A percentile compares a stretch with the other conserved stretches of the same genome.
These are phyloP conservation scores for Suillus fuscotomentosus DNA, from an alignment of 768 basidiomycete species.

Conservation along the genomic window DNA sequence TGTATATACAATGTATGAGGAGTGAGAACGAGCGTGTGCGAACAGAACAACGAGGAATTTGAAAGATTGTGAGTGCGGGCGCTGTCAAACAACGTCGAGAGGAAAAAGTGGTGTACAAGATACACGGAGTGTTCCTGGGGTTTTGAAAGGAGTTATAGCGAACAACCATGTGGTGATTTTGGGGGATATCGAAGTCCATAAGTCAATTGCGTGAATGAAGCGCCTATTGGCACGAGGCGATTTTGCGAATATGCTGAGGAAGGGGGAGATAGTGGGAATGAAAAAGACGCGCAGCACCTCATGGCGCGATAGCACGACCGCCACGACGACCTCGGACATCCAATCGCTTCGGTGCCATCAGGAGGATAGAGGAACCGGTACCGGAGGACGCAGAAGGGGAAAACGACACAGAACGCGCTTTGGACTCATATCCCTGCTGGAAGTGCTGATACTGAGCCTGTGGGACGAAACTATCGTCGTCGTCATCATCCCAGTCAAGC, in stretches of 20 bases:
- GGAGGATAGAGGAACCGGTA: conserved; percentile 27
- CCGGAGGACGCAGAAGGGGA: conserved; percentile 24
- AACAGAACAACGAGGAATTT: conserved; percentile 5
- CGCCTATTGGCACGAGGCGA: conserved; percentile 7
- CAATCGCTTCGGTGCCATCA: conserved; percentile 27
- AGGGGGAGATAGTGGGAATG: neutral
- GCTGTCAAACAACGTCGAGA: conserved; percentile 18
- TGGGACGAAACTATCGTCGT: conserved; percentile 19
- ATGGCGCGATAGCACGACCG: conserved; percentile 14
- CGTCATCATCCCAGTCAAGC: conserved; percentile 27
- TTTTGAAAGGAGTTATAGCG: conserved; percentile 8
- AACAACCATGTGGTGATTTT: conserved; percentile 4
- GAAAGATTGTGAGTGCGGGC: conserved; percentile 24
- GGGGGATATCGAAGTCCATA: conserved; percentile 6
- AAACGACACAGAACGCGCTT: conserved; percentile 16
- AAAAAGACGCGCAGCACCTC: conserved; percentile 5
- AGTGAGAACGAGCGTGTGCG: conserved; percentile 25
- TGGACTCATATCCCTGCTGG: conserved; percentile 16
- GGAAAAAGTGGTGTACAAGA: conserved; percentile 8
- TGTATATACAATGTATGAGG: conserved; percentile 36
- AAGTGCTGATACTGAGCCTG: conserved; percentile 16
- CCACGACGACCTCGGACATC: conserved; percentile 17
- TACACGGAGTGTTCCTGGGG: conserved; percentile 20
- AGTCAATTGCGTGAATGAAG: neutral
- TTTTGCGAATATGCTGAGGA: conserved; percentile 5